phyloP scores from a whole-genome alignment of 2,329 filamentous ascomycete genomes.

The Epichloe festucae region DNA sequence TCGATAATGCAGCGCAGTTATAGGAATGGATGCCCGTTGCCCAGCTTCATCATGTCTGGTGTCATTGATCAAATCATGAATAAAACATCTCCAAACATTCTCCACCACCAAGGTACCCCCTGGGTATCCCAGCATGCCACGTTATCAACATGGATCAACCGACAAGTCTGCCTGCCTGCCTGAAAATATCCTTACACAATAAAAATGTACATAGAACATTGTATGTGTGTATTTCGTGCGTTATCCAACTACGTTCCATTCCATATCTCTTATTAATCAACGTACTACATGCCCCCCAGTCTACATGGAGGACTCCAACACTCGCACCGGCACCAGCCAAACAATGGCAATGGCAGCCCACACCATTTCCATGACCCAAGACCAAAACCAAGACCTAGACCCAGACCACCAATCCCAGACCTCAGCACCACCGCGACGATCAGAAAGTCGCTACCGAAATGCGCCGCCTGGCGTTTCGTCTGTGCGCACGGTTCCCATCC shows the following conservation, averaged over 20 bases:
- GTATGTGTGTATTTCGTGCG: no score
- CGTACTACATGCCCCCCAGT: no score
- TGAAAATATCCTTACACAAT: no score
- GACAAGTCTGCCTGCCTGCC: not conserved
- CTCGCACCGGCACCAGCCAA: not conserved
- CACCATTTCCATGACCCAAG: not conserved
- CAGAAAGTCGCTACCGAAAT: constrained; percentile 40
- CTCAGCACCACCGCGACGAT: constrained; percentile 19
- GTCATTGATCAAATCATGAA: no score
- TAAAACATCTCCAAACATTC: no score
- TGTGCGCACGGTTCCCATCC: constrained; percentile 19
- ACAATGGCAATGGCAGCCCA: not conserved
- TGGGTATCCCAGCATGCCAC: not conserved
- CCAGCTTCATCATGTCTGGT: no score
- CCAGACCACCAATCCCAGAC: not conserved
- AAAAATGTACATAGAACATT: no score
- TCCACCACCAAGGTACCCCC: no score
- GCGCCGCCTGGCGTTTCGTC: constrained; percentile 35
- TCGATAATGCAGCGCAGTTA: no score
- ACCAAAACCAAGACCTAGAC: not conserved
- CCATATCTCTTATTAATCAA: no score
- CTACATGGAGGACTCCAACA: not conserved
- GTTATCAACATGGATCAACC: not conserved
- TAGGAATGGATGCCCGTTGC: no score
- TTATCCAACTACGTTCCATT: no score